These are phyloP conservation scores for Dendrobium nobile DNA, from an alignment of 106 monocot genomes.

Conservation along the genomic window DNA sequence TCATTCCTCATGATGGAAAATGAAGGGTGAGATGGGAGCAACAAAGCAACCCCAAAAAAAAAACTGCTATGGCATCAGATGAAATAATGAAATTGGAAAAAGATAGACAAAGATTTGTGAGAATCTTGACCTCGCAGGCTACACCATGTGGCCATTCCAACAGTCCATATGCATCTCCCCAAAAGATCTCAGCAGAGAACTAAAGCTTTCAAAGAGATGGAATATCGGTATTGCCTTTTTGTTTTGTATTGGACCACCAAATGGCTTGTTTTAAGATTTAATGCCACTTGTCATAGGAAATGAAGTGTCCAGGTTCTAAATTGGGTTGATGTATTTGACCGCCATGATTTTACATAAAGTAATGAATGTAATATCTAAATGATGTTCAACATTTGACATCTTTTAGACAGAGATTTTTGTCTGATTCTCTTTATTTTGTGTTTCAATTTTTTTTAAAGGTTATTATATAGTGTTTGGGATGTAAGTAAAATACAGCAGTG, in stretches of 20 bases:
- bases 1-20: constrained; percentile 5
- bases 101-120: neutral
- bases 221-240: neutral
- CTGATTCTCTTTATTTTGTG: too few relatives aligned
- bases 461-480: too few relatives aligned
- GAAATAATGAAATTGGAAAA: neutral
- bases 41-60: neutral
- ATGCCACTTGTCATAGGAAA: neutral
- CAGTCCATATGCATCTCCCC: neutral
- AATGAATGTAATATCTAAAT: too few relatives aligned
- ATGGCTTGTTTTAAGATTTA: neutral
- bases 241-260: neutral
- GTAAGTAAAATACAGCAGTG: too few relatives aligned
- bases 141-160: neutral
- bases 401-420: too few relatives aligned
- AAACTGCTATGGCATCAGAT: neutral
- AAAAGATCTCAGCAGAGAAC: neutral
- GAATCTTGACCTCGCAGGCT: constrained; percentile 2
- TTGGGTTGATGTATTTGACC: too few relatives aligned
- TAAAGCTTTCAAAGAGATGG: neutral
- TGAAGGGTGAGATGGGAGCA: neutral
- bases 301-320: neutral
- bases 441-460: too few relatives aligned
- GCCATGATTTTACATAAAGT: too few relatives aligned
- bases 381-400: too few relatives aligned